phyloP scores from a whole-genome alignment of 2,329 filamentous ascomycete species.

The Xylaria sp. region DNA sequence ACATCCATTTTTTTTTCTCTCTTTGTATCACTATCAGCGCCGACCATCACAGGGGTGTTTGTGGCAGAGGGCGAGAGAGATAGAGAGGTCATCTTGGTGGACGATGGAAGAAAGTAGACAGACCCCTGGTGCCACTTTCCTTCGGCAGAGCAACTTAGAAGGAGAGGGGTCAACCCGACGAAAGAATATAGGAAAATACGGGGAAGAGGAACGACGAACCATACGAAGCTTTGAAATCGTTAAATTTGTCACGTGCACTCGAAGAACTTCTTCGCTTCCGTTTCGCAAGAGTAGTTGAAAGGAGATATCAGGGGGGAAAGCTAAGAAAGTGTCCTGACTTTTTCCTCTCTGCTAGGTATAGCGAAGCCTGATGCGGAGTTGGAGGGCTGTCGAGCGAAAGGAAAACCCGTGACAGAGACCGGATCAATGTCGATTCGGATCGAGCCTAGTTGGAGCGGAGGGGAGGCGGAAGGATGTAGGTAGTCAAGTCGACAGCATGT shows the following conservation, averaged over 20 bases:
- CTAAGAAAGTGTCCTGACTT: background rate
- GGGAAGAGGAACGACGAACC: slow-evolving; percentile 18
- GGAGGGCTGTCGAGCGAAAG: slow-evolving; percentile 18
- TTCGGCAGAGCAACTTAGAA: slow-evolving; percentile 11
- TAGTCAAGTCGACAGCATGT: slow-evolving; percentile 29
- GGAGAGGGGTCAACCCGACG: background rate
- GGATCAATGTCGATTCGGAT: slow-evolving; percentile 11
- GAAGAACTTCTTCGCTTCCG: slow-evolving; percentile 6
- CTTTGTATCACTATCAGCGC: slow-evolving; percentile 35
- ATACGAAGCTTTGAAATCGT: slow-evolving; percentile 27
- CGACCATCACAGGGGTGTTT: slow-evolving; percentile 32
- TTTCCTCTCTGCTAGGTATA: background rate
- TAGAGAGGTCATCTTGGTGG: slow-evolving; percentile 20
- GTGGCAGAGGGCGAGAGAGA: slow-evolving; percentile 29
- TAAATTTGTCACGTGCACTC: slow-evolving; percentile 11
- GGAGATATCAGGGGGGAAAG: background rate
- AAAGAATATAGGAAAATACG: slow-evolving; percentile 7
- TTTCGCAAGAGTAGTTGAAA: slow-evolving; percentile 12
- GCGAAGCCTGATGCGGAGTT: slow-evolving; percentile 14
- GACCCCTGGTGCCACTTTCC: background rate
- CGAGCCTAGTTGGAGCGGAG: slow-evolving; percentile 15
- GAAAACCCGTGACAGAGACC: slow-evolving; percentile 24
- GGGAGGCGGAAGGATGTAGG: slow-evolving; percentile 24
- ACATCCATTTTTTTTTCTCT: slow-evolving; percentile 28
- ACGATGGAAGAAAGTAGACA: slow-evolving; percentile 21